A percentile compares a stretch with the other conserved stretches of the same genome.
Evolutionary conservation across 352 stramenopile species (phyloP).

Genomic region (Thraustotheca clavata): DNA sequence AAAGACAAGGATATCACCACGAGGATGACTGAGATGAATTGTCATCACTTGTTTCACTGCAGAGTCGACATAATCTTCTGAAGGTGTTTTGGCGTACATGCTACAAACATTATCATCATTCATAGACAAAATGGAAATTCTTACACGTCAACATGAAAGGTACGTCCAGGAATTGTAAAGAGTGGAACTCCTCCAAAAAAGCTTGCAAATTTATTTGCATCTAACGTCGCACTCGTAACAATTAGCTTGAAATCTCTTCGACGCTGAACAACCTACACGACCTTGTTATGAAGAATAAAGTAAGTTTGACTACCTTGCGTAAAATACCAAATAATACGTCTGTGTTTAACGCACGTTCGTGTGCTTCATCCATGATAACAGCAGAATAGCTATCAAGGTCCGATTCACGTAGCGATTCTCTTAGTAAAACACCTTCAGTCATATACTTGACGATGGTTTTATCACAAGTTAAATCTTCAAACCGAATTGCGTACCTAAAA

Average conservation of each 20-base stretch:
- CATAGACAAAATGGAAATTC: neutral
- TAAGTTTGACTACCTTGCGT: conserved; percentile 38
- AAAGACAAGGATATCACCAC: conserved; percentile 98
- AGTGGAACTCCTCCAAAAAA: conserved; percentile 98
- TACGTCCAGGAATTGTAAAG: conserved; percentile 93
- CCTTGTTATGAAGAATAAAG: conserved; percentile 26
- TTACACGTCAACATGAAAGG: conserved; percentile 75
- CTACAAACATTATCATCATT: neutral
- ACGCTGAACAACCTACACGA: conserved; percentile 72
- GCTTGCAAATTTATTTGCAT: conserved; percentile 93
- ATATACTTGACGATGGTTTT: conserved; percentile 98
- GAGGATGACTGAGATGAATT: conserved; percentile 95
- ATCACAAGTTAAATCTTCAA: conserved; percentile 90
- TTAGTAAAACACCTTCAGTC: conserved; percentile 85
- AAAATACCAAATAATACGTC: conserved; percentile 93
- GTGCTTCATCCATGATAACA: conserved; percentile 93
- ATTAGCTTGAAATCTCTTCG: conserved; percentile 88
- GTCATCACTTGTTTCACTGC: conserved; percentile 97
- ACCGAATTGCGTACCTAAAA: conserved; percentile 87
- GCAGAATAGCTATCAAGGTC: conserved; percentile 82
- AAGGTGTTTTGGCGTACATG: conserved; percentile 87
- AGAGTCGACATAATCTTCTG: conserved; percentile 97
- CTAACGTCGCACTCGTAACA: conserved; percentile 95
- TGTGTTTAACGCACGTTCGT: conserved; percentile 92
- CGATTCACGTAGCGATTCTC: conserved; percentile 89